These are phyloP conservation scores for Bocquillonia castaneifolia DNA, from an alignment of 441 rosid species.

Conservation along the genomic window DNA sequence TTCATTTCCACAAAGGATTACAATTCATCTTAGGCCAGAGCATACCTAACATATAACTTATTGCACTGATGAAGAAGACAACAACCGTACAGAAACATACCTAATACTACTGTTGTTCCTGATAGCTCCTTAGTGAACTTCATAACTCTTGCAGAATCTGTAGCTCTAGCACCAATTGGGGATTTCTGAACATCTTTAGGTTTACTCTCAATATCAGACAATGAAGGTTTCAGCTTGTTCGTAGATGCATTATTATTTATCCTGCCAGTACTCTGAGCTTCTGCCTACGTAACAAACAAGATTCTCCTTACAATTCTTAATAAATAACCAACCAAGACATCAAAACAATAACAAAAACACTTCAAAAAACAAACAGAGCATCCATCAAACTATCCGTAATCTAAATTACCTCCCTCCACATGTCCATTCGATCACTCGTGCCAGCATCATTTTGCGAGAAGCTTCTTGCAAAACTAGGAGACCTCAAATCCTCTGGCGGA, in stretches of 20 bases:
- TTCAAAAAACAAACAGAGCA: not conserved
- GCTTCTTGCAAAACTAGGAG: constrained; percentile 68
- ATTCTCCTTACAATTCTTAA: constrained; percentile 10
- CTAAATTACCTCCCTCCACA: constrained; percentile 45
- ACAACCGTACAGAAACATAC: constrained; percentile 34
- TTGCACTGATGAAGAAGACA: not conserved
- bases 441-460: constrained; percentile 70
- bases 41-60: not conserved
- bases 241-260: constrained; percentile 34
- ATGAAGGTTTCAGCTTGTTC: constrained; percentile 46
- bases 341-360: not conserved
- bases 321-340: constrained; percentile 3
- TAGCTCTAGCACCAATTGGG: constrained; percentile 68
- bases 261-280: constrained; percentile 37
- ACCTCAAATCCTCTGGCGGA: constrained; percentile 44
- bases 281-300: constrained; percentile 43
- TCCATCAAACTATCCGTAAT: not conserved
- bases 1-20: not conserved
- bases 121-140: constrained; percentile 83
- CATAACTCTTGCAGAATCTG: constrained; percentile 77
- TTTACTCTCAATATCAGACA: constrained; percentile 40
- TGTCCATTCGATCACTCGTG: constrained; percentile 47
- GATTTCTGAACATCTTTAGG: constrained; percentile 52
- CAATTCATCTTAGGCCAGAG: not conserved
- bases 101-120: constrained; percentile 67